phyloP scores from a whole-genome alignment of 176 grass and related monocot species.

The Hordeum vulgare region MorexV3_pseudomolecules_assembly NC_058523.1:323685967-323686466 shows the following conservation, averaged over 20 bases:
- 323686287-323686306: slow-evolving; percentile 81
- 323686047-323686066: slow-evolving; percentile 73
- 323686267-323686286: slow-evolving; percentile 76
- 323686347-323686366: slow-evolving; percentile 71
- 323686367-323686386: slow-evolving; percentile 69
- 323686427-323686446: slow-evolving; percentile 87
- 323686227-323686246: slow-evolving; percentile 56
- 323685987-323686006: slow-evolving; percentile 67
- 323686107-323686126: slow-evolving; percentile 71
- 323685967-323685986: slow-evolving; percentile 83
- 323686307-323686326: slow-evolving; percentile 49
- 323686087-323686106: slow-evolving; percentile 51
- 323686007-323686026: slow-evolving; percentile 72
- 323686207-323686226: slow-evolving; percentile 69
- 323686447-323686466: slow-evolving; percentile 63
- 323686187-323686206: slow-evolving; percentile 66
- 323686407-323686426: slow-evolving; percentile 51
- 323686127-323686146: slow-evolving; percentile 76
- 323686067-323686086: slow-evolving; percentile 61
- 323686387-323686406: slow-evolving; percentile 59
- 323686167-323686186: slow-evolving; percentile 71
- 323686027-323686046: slow-evolving; percentile 65
- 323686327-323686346: slow-evolving; percentile 85
- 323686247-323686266: slow-evolving; percentile 91
- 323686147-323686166: slow-evolving; percentile 73